phyloP scores from a whole-genome alignment of 2,329 filamentous ascomycete species.

The Penicillium thymicola region DNA sequence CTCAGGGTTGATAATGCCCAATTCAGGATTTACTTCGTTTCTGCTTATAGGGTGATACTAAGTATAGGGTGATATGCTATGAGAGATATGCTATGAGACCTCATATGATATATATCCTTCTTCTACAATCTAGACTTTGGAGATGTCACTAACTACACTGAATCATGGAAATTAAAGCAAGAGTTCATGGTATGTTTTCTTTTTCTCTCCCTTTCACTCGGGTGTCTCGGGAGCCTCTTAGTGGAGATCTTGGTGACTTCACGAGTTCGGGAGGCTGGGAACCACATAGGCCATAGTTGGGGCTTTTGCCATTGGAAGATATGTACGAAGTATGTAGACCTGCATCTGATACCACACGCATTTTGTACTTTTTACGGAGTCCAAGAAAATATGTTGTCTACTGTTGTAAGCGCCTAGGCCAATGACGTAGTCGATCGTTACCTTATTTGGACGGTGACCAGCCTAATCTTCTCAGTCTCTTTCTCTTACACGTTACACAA shows the following conservation, averaged over 20 bases:
- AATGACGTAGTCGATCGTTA: conserved; percentile 24
- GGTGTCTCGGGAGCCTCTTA: conserved; percentile 16
- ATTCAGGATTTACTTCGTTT: not conserved
- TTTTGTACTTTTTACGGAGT: too few species aligned
- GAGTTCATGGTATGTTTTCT: not conserved
- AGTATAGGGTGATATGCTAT: not conserved
- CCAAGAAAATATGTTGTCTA: too few species aligned
- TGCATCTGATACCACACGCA: not conserved
- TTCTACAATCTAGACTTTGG: not conserved
- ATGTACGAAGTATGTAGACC: not conserved
- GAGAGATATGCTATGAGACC: too few species aligned
- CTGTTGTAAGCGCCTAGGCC: not conserved
- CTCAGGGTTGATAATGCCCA: not conserved
- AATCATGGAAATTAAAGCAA: not conserved
- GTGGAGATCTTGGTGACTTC: conserved; percentile 1
- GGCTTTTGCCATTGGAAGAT: not conserved
- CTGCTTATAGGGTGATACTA: not conserved
- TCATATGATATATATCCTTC: too few species aligned
- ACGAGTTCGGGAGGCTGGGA: not conserved
- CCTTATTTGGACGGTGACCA: conserved; percentile 7
- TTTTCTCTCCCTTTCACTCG: conserved; percentile 2
- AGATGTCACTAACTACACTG: not conserved
- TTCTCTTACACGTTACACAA: not conserved
- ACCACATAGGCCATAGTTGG: not conserved
- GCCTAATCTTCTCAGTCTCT: not conserved